Percentiles rank a stretch among this genome's conserved stretches.
phyloP scores from a whole-genome alignment of 306 rosid species.

The Vigna nakashimae region DNA sequence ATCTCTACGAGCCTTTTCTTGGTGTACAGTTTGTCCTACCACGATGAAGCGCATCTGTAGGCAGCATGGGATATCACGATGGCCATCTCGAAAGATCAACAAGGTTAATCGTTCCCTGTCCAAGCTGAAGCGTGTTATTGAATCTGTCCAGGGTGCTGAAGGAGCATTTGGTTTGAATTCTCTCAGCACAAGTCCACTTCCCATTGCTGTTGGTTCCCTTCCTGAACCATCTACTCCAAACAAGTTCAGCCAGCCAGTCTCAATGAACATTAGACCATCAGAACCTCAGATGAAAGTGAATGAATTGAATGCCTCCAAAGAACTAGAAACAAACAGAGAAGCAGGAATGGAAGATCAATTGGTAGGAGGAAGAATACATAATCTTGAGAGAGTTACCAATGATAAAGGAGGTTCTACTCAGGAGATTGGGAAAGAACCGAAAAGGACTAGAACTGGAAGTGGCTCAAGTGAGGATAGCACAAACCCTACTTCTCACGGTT shows the following conservation, averaged over 20 bases:
- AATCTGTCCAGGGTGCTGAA: conserved; percentile 91
- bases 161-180: conserved; percentile 78
- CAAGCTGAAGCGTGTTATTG: conserved; percentile 89
- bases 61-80: conserved; percentile 97
- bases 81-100: conserved; percentile 99
- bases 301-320: conserved; percentile 52
- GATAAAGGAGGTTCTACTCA: conserved; percentile 43
- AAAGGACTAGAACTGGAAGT: conserved; percentile 59
- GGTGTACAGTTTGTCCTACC: conserved; percentile 88
- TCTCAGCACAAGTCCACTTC: conserved; percentile 63
- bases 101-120: conserved; percentile 90
- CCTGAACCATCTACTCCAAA: conserved; percentile 58
- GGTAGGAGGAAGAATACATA: conserved; percentile 43
- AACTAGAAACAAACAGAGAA: conserved; percentile 50
- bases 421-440: conserved; percentile 48
- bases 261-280: conserved; percentile 41
- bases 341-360: conserved; percentile 56
- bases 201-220: conserved; percentile 58
- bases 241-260: conserved; percentile 53
- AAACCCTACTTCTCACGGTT: conserved; percentile 75
- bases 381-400: conserved; percentile 49
- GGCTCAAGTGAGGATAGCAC: conserved; percentile 76
- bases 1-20: conserved; percentile 34
- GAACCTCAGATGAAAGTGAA: conserved; percentile 58
- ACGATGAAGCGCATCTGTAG: conserved; percentile 99